Base-by-base conservation (phyloP, 2,329 filamentous ascomycete species). In the Alternaria gaisen region DNA sequence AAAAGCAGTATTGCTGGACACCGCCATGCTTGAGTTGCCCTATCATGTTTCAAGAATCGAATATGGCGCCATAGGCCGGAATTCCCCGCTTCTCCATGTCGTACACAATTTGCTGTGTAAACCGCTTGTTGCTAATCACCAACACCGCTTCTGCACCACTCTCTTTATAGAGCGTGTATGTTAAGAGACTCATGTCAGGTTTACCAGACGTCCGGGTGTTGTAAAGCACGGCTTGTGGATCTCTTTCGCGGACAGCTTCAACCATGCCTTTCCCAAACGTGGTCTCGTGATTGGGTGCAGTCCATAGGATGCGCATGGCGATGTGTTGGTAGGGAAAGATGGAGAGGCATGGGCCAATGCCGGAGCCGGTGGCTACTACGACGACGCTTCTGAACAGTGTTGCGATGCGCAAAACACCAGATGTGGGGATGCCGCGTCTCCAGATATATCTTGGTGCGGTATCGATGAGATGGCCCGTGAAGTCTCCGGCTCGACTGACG, bases 11-110 rank as follows among this genome's bases (percentile, higher is more conserved):
- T n/a, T 4, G 6, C 14, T 4, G 8, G 7, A 24, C 9, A 20
- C 18, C 16, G 24, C 34, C 28, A 24, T 22, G 16, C 46, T 48
- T n/a, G 7, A 4, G 46, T 32, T 20, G 16, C 32, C 46, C 20
- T 36, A 50, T 50, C 30, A 24, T 26, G 30, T 36, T n/a, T 38
- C 46, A 87, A 43, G 85, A 87, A 76, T 93, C 91, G 79, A 90
- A 93, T 67, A 93, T 91, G 4, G 90, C 88, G 4, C 90, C 91
- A 77, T 86, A 93, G 10, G 89, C 89, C 2, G 88, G 85, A 26
- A 92, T 77, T 0, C 89, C 88, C 56, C 88, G 82, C 34, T 82
- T 84, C 77, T 92, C 89, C 56, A 93, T 81, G 11, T 84, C 88
- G 74, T 89, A 91, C 1, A 92, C 89, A 3, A 92, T 83, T 77